These are phyloP conservation scores for Allomyces macrogynus DNA, from an alignment of 192 early-diverging fungal genomes.

Conservation along the genomic window DNA sequence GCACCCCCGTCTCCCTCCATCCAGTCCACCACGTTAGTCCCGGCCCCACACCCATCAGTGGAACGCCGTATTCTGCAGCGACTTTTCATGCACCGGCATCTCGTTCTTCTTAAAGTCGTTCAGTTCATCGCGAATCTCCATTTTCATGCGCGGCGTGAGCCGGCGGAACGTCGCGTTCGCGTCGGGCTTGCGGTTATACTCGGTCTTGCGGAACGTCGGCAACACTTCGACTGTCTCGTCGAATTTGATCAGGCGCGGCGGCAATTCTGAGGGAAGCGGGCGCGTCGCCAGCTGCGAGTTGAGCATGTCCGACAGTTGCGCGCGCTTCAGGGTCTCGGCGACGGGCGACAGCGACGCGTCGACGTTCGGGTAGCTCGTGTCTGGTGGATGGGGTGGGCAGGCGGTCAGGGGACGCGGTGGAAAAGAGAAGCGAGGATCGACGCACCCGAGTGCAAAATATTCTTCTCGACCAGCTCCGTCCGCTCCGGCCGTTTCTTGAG, in stretches of 20 bases:
- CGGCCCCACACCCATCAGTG: neutral
- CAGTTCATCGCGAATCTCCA: constrained; percentile 76
- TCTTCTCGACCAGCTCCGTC: constrained; percentile 20
- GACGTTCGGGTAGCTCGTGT: constrained; percentile 7
- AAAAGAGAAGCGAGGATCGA: neutral
- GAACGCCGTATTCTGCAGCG: constrained; percentile 47
- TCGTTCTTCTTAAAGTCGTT: constrained; percentile 85
- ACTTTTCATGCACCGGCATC: constrained; percentile 73
- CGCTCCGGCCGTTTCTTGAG: constrained; percentile 30
- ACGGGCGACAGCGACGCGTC: constrained; percentile 20
- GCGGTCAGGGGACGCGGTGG: too few species aligned
- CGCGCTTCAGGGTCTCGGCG: constrained; percentile 19
- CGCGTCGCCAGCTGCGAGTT: constrained; percentile 22
- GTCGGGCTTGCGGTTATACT: constrained; percentile 78
- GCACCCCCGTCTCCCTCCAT: too few species aligned
- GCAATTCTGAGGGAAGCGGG: constrained; percentile 21
- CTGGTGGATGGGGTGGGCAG: neutral
- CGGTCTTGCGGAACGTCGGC: constrained; percentile 33
- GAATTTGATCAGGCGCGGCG: constrained; percentile 16
- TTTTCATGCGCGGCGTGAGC: constrained; percentile 65
- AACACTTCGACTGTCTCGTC: constrained; percentile 34
- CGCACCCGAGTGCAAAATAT: constrained; percentile 24
- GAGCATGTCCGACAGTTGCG: constrained; percentile 20
- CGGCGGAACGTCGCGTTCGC: constrained; percentile 55
- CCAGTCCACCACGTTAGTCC: too few species aligned